Base-by-base conservation (phyloP, 2,329 filamentous ascomycete genomes). In the Trichoderma lentiforme region DNA sequence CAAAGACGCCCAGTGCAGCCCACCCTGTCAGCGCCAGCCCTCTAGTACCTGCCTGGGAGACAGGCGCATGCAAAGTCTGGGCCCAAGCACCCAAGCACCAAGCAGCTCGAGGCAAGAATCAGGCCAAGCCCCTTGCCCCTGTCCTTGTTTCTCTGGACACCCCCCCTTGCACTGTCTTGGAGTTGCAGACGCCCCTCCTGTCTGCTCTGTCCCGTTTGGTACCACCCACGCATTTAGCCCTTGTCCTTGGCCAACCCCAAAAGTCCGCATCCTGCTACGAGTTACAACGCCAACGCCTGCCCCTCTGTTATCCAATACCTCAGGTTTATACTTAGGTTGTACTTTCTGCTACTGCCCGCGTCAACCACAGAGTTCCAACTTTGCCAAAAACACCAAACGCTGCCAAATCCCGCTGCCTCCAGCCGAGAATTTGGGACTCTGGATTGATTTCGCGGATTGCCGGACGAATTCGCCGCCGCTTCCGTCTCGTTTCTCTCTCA, bases 191-290 rank as follows among this genome's bases (percentile, higher is more conserved):
- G 47, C 32, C 61, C 61, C 51, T 34, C 47, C 24, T 34, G 24
- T 30, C 32, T 51, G 34, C 15, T 21, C 26, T 43, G n/a, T 34
- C 53, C 36, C 60, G 47, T 53, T 53, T 53, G 47, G 47, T 53
- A 53, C 47, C 47, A 70, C 53, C 65, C 56, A 60, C 39, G 65
- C 47, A 56, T 56, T 39, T 26, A 9, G 36, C 26, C 63, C 56
- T 34, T 51, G 62, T 57, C 71, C 71, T 70, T 47, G 57, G 71
- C 71, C 70, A 61, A 65, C 63, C 63, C 70, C 70, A 67, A 71
- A 71, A 71, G 70, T 71, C 70, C 68, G 68, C 68, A 14, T 71
- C 51, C 56, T 67, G 39, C 63, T 60, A 56, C 56, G 32, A 21
- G 18, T 53, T 43, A 53, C 32, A 26, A 67, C 57, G 24, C 43